phyloP scores from a whole-genome alignment of 2,329 filamentous ascomycete species.

The Fusarium armeniacum region DNA sequence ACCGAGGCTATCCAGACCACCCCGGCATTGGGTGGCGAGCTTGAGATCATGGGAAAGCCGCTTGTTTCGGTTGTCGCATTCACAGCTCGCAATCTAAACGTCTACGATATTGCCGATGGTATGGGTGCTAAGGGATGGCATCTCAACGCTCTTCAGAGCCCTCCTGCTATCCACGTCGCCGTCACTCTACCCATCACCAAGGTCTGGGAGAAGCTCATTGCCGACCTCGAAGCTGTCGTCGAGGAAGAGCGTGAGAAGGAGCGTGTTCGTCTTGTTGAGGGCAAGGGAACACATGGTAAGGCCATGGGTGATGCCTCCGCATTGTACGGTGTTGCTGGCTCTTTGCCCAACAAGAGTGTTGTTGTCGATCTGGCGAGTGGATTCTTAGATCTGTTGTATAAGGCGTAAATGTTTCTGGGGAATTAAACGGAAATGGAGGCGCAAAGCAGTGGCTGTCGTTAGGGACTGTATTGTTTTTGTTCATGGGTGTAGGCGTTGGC shows the following conservation, averaged over 20 bases:
- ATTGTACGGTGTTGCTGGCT: conserved; percentile 94
- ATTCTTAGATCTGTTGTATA: conserved; percentile 94
- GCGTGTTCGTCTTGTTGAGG: conserved; percentile 77
- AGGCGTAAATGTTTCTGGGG: conserved; percentile 68
- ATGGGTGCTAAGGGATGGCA: conserved; percentile 93
- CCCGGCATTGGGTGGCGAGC: conserved; percentile 76
- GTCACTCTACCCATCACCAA: conserved; percentile 89
- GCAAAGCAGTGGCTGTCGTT: conserved; percentile 4
- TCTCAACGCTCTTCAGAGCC: conserved; percentile 91
- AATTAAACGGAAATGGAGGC: conserved; percentile 3
- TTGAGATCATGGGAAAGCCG: conserved; percentile 86
- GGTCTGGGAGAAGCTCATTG: conserved; percentile 82
- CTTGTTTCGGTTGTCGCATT: conserved; percentile 94
- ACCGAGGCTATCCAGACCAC: conserved; percentile 79
- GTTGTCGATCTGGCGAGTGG: conserved; percentile 91
- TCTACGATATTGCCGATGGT: conserved; percentile 93
- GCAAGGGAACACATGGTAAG: conserved; percentile 74
- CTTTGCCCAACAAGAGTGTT: conserved; percentile 94
- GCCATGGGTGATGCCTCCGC: conserved; percentile 85
- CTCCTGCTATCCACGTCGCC: conserved; percentile 92
- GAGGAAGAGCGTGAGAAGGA: conserved; percentile 86
- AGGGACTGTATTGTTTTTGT: conserved; percentile 11
- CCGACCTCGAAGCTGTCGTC: conserved; percentile 76
- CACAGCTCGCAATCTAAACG: conserved; percentile 83
- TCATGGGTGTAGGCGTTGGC: conserved; percentile 31